Percentiles rank a stretch among this genome's conserved stretches.
These are phyloP conservation scores for Inonotus hispidus DNA, from an alignment of 1,284 basidiomycete species.

Conservation along the genomic window DNA sequence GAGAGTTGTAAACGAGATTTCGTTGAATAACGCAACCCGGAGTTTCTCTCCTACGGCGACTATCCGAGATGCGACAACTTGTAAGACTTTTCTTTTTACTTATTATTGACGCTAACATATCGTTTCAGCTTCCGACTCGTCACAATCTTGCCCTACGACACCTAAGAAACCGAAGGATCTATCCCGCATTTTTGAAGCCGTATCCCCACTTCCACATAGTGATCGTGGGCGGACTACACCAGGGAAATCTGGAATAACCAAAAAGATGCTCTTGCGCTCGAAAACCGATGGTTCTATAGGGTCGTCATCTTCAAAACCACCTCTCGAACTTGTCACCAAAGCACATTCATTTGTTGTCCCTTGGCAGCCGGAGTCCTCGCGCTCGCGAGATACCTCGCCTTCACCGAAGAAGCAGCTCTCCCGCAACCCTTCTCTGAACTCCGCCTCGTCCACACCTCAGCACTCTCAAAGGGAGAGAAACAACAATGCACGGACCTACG, in stretches of 20 bases:
- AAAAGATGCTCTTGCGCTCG: constrained; percentile 42
- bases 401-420: background rate
- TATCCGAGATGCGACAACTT: background rate
- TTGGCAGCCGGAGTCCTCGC: constrained; percentile 18
- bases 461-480: constrained; percentile 11
- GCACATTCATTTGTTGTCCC: constrained; percentile 35
- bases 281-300: constrained; percentile 53
- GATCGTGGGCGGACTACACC: constrained; percentile 12
- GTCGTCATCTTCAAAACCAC: constrained; percentile 22
- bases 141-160: constrained; percentile 19
- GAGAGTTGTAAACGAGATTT: background rate
- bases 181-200: constrained; percentile 31
- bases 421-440: background rate
- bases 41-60: background rate
- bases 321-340: constrained; percentile 24
- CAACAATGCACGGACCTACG: constrained; percentile 49
- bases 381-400: constrained; percentile 8
- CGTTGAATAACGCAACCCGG: background rate
- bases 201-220: constrained; percentile 18
- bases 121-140: constrained; percentile 18
- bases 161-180: constrained; percentile 29
- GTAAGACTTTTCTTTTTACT: constrained; percentile 4
- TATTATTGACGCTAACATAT: constrained; percentile 18
- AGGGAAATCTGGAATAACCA: constrained; percentile 28
- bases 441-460: constrained; percentile 1